Conservation (phyloP, 2,329 filamentous ascomycete genomes). For the Magnaporthiopsis poae region DNA sequence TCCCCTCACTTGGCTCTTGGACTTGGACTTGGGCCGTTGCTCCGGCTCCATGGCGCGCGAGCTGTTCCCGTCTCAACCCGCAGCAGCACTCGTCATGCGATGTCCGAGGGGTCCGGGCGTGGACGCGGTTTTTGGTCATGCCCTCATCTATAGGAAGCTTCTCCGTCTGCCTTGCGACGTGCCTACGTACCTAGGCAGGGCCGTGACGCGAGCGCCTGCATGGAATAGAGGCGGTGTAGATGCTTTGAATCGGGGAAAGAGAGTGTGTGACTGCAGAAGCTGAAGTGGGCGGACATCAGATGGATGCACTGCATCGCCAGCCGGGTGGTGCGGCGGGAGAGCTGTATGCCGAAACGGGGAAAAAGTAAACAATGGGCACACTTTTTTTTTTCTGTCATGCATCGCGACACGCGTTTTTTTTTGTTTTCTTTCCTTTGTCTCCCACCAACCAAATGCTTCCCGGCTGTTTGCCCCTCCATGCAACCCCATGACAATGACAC, state of each 20-base stretch:
- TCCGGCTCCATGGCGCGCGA: neutral
- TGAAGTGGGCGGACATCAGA: neutral
- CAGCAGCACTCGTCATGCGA: neutral
- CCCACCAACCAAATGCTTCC: neutral
- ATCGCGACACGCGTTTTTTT: slow-evolving; percentile 4
- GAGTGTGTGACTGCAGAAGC: neutral
- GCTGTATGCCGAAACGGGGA: neutral
- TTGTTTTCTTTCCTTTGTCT: neutral
- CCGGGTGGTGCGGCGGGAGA: neutral
- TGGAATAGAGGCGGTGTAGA: neutral
- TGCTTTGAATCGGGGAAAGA: neutral
- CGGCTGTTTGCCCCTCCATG: neutral
- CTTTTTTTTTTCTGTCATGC: slow-evolving; percentile 5
- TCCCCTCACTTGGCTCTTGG: neutral
- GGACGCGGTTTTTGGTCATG: neutral
- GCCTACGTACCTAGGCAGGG: too few relatives aligned
- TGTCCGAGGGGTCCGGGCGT: neutral
- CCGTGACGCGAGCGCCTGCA: neutral
- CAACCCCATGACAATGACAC: neutral
- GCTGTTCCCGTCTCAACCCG: neutral
- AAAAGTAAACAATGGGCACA: neutral
- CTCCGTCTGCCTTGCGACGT: neutral
- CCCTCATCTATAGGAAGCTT: neutral
- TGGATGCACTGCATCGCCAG: neutral
- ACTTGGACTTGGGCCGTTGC: neutral